Conservation (phyloP, 495 filamentous ascomycete species). For the Zalerion maritima region DNA sequence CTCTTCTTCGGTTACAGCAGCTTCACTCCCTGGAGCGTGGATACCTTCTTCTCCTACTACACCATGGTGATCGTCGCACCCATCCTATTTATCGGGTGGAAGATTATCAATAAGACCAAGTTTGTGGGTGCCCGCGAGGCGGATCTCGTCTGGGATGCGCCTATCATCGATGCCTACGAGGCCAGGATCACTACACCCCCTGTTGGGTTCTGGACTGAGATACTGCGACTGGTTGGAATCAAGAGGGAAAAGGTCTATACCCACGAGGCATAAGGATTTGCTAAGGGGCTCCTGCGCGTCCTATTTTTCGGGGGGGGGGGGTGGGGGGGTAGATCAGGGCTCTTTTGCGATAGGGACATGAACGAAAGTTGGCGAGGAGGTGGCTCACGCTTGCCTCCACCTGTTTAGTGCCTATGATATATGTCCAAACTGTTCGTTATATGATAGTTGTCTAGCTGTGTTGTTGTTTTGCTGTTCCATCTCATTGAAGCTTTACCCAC, state of each 20-base stretch:
- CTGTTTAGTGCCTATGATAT: no score
- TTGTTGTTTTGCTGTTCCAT: no score
- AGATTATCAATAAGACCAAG: conserved; percentile 39
- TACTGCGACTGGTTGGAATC: conserved; percentile 21
- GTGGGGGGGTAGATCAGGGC: no score
- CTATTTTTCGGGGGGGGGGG: no score
- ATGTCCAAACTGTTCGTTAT: no score
- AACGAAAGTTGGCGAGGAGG: no score
- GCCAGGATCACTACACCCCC: conserved; percentile 14
- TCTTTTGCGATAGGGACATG: no score
- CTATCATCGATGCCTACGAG: conserved; percentile 54
- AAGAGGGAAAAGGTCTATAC: conserved; percentile 16
- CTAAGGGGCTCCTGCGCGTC: no score
- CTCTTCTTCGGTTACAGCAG: conserved; percentile 37
- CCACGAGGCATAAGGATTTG: no score
- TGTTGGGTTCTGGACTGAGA: conserved; percentile 28
- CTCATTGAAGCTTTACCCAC: no score
- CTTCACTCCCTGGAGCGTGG: conserved; percentile 36
- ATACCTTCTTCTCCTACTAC: conserved; percentile 43
- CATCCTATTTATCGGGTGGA: conserved; percentile 43
- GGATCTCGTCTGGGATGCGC: conserved; percentile 43
- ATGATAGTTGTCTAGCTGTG: no score
- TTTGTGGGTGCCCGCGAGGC: conserved; percentile 30
- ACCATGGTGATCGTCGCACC: conserved; percentile 42
- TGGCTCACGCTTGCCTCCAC: no score